A percentile compares a stretch with the other conserved stretches of the same genome.
Conservation (phyloP, 768 basidiomycete genomes). For the Boletus barrowsii region DNA sequence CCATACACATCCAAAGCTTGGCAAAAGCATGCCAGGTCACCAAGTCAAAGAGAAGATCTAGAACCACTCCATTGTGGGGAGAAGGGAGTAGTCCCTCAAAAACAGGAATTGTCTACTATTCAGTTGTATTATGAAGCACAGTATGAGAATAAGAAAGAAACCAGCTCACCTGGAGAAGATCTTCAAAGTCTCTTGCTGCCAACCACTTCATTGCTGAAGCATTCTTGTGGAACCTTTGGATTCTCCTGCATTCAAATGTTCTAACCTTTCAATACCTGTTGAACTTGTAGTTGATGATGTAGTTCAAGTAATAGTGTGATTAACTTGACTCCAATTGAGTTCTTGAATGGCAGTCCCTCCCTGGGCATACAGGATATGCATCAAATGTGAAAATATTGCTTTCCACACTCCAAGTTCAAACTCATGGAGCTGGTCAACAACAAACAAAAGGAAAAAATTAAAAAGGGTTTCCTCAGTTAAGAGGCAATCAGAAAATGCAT, state of each 20-base stretch:
- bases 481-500: too few species aligned
- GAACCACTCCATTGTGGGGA: constrained; percentile 7
- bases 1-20: background rate
- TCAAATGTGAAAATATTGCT: background rate
- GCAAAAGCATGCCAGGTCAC: background rate
- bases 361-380: background rate
- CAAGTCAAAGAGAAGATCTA: constrained; percentile 14
- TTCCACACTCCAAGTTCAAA: background rate
- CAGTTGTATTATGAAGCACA: too few species aligned
- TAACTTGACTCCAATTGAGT: background rate
- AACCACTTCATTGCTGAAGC: background rate
- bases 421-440: too few species aligned
- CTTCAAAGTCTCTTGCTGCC: background rate
- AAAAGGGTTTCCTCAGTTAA: too few species aligned
- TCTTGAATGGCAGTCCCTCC: background rate
- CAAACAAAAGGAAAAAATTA: too few species aligned
- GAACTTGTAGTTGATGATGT: background rate
- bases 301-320: background rate
- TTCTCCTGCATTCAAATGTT: background rate
- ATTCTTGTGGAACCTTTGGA: background rate
- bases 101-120: background rate
- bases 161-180: background rate
- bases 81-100: background rate
- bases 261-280: background rate
- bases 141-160: too few species aligned